Conservation (phyloP, 306 rosid species). For the Corylus heterophylla region DNA sequence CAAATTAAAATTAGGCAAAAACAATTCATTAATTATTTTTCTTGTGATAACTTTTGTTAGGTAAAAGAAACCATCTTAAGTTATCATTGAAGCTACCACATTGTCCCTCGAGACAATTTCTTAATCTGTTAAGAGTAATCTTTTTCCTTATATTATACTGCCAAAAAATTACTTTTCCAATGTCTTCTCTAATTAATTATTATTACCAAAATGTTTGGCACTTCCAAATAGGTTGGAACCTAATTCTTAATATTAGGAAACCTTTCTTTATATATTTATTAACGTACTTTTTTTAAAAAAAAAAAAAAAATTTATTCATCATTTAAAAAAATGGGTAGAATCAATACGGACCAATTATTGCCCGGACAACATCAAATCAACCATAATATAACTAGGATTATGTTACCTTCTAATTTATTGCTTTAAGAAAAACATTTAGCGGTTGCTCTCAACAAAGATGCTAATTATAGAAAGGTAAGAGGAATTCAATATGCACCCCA, state of each 20-base stretch:
- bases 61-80: slow-evolving; percentile 31
- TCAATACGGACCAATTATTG: neutral
- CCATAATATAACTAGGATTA: neutral
- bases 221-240: slow-evolving; percentile 80
- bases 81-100: slow-evolving; percentile 36
- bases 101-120: slow-evolving; percentile 33
- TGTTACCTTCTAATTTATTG: neutral
- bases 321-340: neutral
- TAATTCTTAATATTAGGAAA: slow-evolving; percentile 20
- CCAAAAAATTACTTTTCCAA: slow-evolving; percentile 39
- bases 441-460: slow-evolving; percentile 19
- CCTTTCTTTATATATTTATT: slow-evolving; percentile 22
- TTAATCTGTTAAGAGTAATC: slow-evolving; percentile 32
- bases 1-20: slow-evolving; percentile 31
- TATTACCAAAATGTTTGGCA: slow-evolving; percentile 43
- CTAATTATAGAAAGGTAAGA: neutral
- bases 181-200: slow-evolving; percentile 42
- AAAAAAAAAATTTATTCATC: neutral
- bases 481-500: slow-evolving; percentile 13
- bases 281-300: neutral
- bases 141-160: slow-evolving; percentile 32
- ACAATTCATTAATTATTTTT: neutral
- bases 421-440: neutral
- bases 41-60: slow-evolving; percentile 14
- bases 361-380: neutral